phyloP scores from a whole-genome alignment of 495 filamentous ascomycete species.

The Copromyces sp. region DNA sequence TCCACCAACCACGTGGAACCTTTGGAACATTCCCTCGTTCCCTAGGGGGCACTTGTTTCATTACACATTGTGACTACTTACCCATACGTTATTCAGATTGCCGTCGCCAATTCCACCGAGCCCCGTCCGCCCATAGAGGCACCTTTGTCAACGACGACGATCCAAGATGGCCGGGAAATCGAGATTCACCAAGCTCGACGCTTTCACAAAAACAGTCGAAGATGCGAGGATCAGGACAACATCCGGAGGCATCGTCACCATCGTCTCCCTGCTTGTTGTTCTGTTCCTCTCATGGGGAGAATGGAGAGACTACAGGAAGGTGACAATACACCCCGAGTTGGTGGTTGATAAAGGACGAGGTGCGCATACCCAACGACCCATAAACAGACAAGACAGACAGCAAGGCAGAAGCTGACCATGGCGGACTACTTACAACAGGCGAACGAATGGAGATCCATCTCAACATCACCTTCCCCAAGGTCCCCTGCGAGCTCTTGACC shows the following conservation, averaged over 20 bases:
- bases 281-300: conserved; percentile 87
- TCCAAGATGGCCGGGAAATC: conserved; percentile 55
- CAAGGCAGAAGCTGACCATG: conserved; percentile 4
- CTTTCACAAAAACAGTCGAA: conserved; percentile 97
- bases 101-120: neutral
- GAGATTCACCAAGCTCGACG: conserved; percentile 90
- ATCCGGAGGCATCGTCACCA: conserved; percentile 88
- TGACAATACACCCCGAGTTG: conserved; percentile 82
- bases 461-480: conserved; percentile 89
- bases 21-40: neutral
- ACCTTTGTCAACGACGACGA: neutral
- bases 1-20: neutral
- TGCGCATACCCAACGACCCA: conserved; percentile 28
- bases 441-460: conserved; percentile 98
- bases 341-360: conserved; percentile 95
- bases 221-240: conserved; percentile 97
- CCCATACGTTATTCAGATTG: neutral
- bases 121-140: neutral
- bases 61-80: neutral
- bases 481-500: conserved; percentile 91
- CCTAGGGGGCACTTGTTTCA: neutral
- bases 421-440: conserved; percentile 35
- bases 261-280: conserved; percentile 76
- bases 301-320: conserved; percentile 84
- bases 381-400: too few species aligned